Conservation (phyloP, 306 rosid species). For the Cercis canadensis region DNA sequence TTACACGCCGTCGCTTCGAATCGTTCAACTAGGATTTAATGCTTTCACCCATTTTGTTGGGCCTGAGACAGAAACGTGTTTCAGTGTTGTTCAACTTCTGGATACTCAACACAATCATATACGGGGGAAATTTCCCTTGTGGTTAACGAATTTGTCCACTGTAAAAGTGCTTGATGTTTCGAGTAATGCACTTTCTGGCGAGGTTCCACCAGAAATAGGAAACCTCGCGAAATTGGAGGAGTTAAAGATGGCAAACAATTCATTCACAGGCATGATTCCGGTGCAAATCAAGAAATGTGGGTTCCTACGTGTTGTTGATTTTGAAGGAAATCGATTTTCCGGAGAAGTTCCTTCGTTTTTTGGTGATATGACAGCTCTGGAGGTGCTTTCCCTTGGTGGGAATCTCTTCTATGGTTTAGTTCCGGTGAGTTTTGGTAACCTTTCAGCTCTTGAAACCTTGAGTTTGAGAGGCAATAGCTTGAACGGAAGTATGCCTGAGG, state of each 20-base stretch:
- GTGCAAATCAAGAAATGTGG: constrained; percentile 68
- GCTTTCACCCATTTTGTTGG: constrained; percentile 69
- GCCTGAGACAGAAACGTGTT: constrained; percentile 58
- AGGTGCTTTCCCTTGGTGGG: constrained; percentile 68
- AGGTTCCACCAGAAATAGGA: constrained; percentile 61
- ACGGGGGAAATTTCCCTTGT: constrained; percentile 69
- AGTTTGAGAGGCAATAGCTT: constrained; percentile 65
- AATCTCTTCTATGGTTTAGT: constrained; percentile 68
- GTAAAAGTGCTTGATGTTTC: constrained; percentile 70
- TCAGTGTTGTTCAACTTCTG: constrained; percentile 71
- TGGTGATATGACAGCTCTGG: constrained; percentile 59
- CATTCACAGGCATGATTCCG: constrained; percentile 69
- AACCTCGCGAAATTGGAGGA: constrained; percentile 56
- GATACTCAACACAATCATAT: constrained; percentile 72
- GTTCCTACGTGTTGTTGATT: constrained; percentile 62
- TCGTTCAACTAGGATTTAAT: constrained; percentile 83
- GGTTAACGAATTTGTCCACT: constrained; percentile 66
- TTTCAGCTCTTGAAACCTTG: constrained; percentile 65
- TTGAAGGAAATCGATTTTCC: constrained; percentile 69
- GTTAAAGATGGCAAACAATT: constrained; percentile 76
- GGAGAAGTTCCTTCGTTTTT: constrained; percentile 71
- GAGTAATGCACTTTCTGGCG: constrained; percentile 68
- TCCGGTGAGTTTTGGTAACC: constrained; percentile 73
- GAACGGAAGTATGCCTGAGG: constrained; percentile 68
- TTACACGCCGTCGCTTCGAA: constrained; percentile 73